These are phyloP conservation scores for Candolleomyces efflorescens DNA, from an alignment of 768 basidiomycete species.

Conservation along the genomic window DNA sequence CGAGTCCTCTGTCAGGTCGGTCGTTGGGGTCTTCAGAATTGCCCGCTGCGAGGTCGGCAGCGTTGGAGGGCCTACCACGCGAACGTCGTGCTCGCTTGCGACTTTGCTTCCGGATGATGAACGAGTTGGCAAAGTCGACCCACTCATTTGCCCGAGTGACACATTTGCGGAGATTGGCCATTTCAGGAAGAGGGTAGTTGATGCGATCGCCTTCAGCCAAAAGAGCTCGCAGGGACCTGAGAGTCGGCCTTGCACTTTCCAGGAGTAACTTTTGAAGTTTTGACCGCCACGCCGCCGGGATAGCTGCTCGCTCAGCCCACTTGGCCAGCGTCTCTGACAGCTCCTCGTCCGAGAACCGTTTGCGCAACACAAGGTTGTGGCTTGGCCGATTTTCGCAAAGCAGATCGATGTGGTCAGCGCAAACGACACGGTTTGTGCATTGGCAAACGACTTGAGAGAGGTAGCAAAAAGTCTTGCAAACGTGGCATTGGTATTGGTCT, in stretches of 20 bases:
- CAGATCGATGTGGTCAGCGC: constrained; percentile 77
- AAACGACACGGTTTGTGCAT: constrained; percentile 76
- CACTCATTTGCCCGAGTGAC: constrained; percentile 81
- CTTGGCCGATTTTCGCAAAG: constrained; percentile 57
- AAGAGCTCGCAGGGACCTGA: constrained; percentile 77
- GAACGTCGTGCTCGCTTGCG: constrained; percentile 70
- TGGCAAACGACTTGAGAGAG: constrained; percentile 86
- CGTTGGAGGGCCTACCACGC: constrained; percentile 44
- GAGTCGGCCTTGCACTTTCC: constrained; percentile 66
- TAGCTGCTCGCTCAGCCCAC: constrained; percentile 65
- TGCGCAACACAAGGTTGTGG: constrained; percentile 59
- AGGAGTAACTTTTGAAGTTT: constrained; percentile 64
- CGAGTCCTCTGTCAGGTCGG: constrained; percentile 65
- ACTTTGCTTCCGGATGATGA: constrained; percentile 75
- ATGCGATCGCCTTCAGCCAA: constrained; percentile 88
- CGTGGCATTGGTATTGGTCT: constrained; percentile 91
- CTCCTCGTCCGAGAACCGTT: constrained; percentile 78
- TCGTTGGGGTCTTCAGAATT: constrained; percentile 55
- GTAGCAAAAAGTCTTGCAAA: constrained; percentile 95
- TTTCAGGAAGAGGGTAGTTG: constrained; percentile 67
- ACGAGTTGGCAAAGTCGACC: constrained; percentile 80
- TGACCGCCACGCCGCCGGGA: constrained; percentile 71
- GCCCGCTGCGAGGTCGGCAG: constrained; percentile 27
- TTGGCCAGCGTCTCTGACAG: constrained; percentile 62
- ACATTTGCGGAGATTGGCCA: constrained; percentile 69